phyloP scores from a whole-genome alignment of 768 basidiomycete genomes.

The Guyanaporus albipodus region DNA sequence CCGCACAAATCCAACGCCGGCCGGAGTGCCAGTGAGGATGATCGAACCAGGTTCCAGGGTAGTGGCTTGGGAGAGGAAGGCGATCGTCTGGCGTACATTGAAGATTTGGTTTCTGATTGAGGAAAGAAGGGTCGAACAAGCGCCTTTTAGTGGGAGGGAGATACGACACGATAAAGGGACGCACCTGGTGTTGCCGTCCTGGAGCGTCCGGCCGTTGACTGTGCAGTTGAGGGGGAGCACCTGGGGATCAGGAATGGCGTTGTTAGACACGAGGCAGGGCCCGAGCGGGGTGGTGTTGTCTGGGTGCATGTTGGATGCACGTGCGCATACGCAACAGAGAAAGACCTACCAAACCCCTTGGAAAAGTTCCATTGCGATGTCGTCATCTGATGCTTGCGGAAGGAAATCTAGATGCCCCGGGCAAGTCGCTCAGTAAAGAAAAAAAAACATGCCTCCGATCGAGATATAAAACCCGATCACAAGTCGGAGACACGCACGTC shows the following conservation, averaged over 20 bases:
- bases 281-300: conserved; percentile 61
- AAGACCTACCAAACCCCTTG: conserved; percentile 69
- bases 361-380: conserved; percentile 87
- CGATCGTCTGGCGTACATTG: conserved; percentile 67
- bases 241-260: conserved; percentile 63
- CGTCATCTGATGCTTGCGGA: conserved; percentile 76
- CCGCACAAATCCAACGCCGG: conserved; percentile 77
- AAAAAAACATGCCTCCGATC: background rate
- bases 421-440: background rate
- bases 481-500: conserved; percentile 46
- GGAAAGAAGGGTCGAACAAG: background rate
- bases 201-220: conserved; percentile 64
- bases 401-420: conserved; percentile 46
- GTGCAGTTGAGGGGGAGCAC: conserved; percentile 55
- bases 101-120: conserved; percentile 72
- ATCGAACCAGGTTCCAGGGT: conserved; percentile 78
- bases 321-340: background rate
- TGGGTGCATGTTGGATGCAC: background rate
- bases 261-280: conserved; percentile 71
- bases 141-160: too few species aligned
- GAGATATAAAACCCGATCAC: background rate
- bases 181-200: conserved; percentile 77
- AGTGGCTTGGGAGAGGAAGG: conserved; percentile 81
- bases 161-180: background rate
- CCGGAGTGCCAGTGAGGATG: conserved; percentile 80